Conservation (phyloP, 148 eudicot species). For the Heliosperma pusillum region DNA sequence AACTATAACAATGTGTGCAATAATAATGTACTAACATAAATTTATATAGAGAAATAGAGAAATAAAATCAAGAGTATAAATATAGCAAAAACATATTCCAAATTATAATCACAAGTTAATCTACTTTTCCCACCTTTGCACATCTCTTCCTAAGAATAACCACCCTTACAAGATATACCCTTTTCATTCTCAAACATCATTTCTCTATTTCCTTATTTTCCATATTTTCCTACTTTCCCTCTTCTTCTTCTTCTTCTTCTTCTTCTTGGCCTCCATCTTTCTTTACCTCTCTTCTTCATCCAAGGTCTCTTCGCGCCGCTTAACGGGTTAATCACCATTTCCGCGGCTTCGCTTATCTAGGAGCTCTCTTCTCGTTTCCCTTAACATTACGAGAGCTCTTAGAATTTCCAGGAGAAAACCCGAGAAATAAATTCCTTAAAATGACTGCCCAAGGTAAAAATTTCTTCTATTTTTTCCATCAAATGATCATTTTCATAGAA, state of each 20-base stretch:
- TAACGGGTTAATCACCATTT: neutral
- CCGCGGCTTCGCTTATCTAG: constrained; percentile 1
- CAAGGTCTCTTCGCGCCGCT: neutral
- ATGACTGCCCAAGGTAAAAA: constrained; percentile 37
- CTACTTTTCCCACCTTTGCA: constrained; percentile 22
- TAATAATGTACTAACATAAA: neutral
- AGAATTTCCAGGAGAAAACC: constrained; percentile 16
- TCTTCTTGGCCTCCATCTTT: constrained; percentile 8
- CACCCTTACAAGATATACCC: constrained; percentile 35
- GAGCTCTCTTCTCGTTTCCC: constrained; percentile 9
- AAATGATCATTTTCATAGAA: neutral
- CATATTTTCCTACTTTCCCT: neutral
- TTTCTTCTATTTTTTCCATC: neutral
- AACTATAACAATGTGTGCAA: constrained; percentile 5
- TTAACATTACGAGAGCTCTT: constrained; percentile 19
- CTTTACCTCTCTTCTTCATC: constrained; percentile 8
- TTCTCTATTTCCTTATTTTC: neutral
- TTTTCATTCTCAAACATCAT: constrained; percentile 17
- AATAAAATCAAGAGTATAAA: constrained; percentile 21
- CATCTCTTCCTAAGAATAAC: constrained; percentile 35
- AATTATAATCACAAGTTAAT: constrained; percentile 15
- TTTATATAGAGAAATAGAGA: neutral
- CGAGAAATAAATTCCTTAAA: neutral
- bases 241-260: neutral
- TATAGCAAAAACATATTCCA: constrained; percentile 35